Percentiles rank a stretch among this genome's conserved stretches.
These are phyloP conservation scores for Schrenkiella parvula DNA, from an alignment of 345 rosid species.

Conservation along the genomic window DNA sequence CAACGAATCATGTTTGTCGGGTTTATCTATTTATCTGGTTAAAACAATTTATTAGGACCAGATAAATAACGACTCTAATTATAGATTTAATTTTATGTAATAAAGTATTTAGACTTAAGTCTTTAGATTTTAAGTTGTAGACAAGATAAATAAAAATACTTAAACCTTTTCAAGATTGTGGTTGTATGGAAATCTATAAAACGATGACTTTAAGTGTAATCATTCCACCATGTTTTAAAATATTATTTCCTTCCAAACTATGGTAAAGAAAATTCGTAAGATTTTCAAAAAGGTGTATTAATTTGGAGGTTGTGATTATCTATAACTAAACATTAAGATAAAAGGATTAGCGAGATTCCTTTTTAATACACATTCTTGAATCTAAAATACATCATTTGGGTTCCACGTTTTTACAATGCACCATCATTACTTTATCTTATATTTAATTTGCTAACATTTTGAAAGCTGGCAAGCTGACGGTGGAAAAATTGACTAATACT, in stretches of 20 bases:
- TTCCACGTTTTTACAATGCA: background rate
- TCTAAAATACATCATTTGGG: background rate
- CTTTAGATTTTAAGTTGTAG: background rate
- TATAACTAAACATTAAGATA: background rate
- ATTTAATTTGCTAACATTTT: background rate
- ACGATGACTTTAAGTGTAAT: background rate
- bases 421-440: conserved; percentile 6
- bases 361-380: background rate
- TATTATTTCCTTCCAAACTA: background rate
- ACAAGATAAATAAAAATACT: background rate
- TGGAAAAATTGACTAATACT: background rate
- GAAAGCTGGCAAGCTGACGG: conserved; percentile 21
- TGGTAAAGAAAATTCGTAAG: background rate
- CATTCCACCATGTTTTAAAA: background rate
- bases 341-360: background rate
- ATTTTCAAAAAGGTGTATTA: too few relatives aligned
- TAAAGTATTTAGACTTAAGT: background rate
- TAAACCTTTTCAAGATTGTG: background rate
- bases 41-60: background rate
- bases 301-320: background rate
- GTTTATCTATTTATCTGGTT: background rate
- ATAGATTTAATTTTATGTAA: background rate
- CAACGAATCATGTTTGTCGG: conserved; percentile 18
- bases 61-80: background rate
- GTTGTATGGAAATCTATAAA: background rate